A percentile compares a stretch with the other conserved stretches of the same genome.
Evolutionary conservation across 2,329 filamentous ascomycete species (phyloP).

Genomic region (Chaetomium sp.): DNA sequence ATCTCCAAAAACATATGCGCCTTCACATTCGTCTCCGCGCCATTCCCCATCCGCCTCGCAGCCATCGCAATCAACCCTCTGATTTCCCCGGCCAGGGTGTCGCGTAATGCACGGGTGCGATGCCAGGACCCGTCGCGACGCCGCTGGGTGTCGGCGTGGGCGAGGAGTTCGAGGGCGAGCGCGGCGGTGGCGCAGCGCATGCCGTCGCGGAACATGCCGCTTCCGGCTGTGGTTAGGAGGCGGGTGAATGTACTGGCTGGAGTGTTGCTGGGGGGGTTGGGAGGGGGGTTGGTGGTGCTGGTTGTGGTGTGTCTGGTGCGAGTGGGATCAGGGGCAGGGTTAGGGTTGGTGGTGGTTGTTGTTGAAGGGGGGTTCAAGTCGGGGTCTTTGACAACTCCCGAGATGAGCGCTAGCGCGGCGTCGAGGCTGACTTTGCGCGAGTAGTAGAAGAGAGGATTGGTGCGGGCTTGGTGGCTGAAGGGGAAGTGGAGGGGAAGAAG

Average conservation of each 20-base stretch:
- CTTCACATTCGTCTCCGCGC: conserved; percentile 41
- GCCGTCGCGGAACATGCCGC: conserved; percentile 36
- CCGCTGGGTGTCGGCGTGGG: conserved; percentile 21
- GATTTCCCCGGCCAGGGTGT: conserved; percentile 29
- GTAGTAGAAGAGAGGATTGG: conserved; percentile 43
- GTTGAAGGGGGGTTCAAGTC: conserved; percentile 11
- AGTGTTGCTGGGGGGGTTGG: background rate
- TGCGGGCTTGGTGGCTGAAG: conserved; percentile 37
- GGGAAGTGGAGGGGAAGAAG: conserved; percentile 48
- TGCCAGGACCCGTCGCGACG: conserved; percentile 1
- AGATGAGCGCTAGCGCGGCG: conserved; percentile 32
- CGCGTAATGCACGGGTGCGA: conserved; percentile 13
- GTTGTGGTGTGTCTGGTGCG: background rate
- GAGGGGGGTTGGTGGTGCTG: too few species aligned
- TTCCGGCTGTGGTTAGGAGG: conserved; percentile 32
- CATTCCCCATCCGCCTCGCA: conserved; percentile 30
- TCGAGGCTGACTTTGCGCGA: conserved; percentile 44
- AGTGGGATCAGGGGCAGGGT: background rate
- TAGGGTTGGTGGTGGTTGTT: background rate
- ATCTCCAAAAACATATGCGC: conserved; percentile 33
- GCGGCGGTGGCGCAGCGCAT: conserved; percentile 29
- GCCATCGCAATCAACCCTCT: conserved; percentile 26
- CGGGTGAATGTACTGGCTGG: conserved; percentile 33
- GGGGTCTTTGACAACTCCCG: conserved; percentile 19
- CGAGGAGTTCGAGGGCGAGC: conserved; percentile 34